Base-by-base conservation (phyloP, 805 yeast species). In the Grigorovia jiainica region DNA sequence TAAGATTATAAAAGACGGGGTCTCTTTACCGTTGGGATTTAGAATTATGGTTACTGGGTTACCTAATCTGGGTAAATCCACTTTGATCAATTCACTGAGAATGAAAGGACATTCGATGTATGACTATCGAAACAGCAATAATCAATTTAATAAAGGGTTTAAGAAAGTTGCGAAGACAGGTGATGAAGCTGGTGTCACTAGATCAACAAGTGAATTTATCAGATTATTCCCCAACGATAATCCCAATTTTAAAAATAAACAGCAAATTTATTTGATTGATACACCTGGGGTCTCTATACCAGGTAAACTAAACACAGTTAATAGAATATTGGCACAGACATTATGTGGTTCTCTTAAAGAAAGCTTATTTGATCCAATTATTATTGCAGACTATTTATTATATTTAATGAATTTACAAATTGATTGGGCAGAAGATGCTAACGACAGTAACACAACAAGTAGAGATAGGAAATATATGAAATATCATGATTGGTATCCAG, bases 51-150 rank as follows among this genome's bases (percentile, higher is more conserved):
- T 90, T 36, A 79, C 82, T 6, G 98, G 98, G 0, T 84, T 92
- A 92, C 98, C 98, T 1, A 92, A 92, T 58, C 95, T 87, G n/a
- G 98, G 98, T 0, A 92, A 92, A 61, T 83, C 95, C 10, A 82
- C 96, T 0, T 58, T 92, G 38, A 81, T 89, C 21, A 92, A 92
- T 54, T 69, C 81, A 0, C 63, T 89, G 39, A 64, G 96, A 44
- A 64, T 64, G 7, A 69, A 72, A 2, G 61, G 56, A 38, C 30
- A 33, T 24, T 54, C 60, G 1, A 45, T 54, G 6, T 53, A 50
- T 27, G 23, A 39, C 34, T n/a, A n/a, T n/a, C n/a, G n/a, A n/a
- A 27, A 27, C n/a, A 3, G 44, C 33, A 8, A 41, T 34, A 40
- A 42, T 40, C 40, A 43, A 54, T 38, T 57, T 54, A 13, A 13